Evolutionary conservation across 306 rosid species (phyloP).

Genomic region (Glycine latifolia): DNA sequence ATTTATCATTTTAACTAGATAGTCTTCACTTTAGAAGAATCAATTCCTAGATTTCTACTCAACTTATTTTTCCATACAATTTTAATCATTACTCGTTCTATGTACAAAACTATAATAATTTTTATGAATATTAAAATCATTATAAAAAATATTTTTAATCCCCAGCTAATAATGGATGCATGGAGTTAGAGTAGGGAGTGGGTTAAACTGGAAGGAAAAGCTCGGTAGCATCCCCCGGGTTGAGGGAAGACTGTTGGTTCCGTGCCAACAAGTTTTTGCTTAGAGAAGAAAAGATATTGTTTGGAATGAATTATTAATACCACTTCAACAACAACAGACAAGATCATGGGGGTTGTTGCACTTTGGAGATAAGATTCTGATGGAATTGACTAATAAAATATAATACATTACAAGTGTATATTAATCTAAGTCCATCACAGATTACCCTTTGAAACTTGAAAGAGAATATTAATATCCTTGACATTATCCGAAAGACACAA

Average conservation of each 20-base stretch:
- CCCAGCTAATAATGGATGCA: background rate
- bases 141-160: no score
- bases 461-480: slow-evolving; percentile 34
- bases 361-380: slow-evolving; percentile 56
- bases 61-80: no score
- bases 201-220: slow-evolving; percentile 22
- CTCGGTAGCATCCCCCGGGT: slow-evolving; percentile 34
- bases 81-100: no score
- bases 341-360: slow-evolving; percentile 53
- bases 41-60: no score
- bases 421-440: slow-evolving; percentile 23
- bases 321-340: slow-evolving; percentile 53
- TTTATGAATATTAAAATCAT: no score
- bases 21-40: no score
- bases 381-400: slow-evolving; percentile 49
- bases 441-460: slow-evolving; percentile 27
- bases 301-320: slow-evolving; percentile 41
- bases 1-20: no score
- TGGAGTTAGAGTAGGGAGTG: background rate
- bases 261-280: slow-evolving; percentile 55
- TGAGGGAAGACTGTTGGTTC: slow-evolving; percentile 56
- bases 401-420: slow-evolving; percentile 1
- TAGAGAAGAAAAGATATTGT: slow-evolving; percentile 9
- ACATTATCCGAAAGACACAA: slow-evolving; percentile 41
- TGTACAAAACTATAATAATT: no score